phyloP scores from a whole-genome alignment of 1,284 basidiomycete species.

The Phellinidium pouzarii region DNA sequence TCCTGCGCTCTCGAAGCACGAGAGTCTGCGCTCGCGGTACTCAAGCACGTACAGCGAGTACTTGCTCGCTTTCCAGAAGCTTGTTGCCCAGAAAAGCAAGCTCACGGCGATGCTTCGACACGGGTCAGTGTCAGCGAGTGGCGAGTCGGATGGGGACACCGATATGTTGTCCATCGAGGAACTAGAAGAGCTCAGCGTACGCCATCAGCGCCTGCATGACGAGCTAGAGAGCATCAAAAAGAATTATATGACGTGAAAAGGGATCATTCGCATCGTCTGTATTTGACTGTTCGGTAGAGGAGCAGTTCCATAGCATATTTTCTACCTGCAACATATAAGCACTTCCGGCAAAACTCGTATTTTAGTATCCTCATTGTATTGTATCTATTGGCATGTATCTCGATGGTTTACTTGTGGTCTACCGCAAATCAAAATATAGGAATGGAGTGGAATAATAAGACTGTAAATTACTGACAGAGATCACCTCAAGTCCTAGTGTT shows the following conservation, averaged over 20 bases:
- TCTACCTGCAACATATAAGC: too few relatives aligned
- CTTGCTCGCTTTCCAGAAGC: conserved; percentile 36
- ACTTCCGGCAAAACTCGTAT: background rate
- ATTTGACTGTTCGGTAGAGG: too few relatives aligned
- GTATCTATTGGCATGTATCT: background rate
- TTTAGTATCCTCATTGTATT: background rate
- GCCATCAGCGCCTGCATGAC: conserved; percentile 17
- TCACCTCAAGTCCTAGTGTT: too few relatives aligned
- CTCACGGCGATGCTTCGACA: conserved; percentile 37
- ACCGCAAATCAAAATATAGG: too few relatives aligned
- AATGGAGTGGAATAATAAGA: too few relatives aligned
- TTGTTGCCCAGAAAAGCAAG: conserved; percentile 42
- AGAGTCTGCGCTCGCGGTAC: conserved; percentile 46
- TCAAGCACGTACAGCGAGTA: conserved; percentile 44
- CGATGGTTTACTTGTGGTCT: background rate
- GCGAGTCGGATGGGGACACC: conserved; percentile 31
- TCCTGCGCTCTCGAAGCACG: conserved; percentile 42
- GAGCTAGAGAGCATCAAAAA: conserved; percentile 18
- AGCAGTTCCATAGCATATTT: too few relatives aligned
- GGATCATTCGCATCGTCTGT: too few relatives aligned
- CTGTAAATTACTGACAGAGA: too few relatives aligned
- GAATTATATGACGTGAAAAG: conserved; percentile 3
- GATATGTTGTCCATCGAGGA: conserved; percentile 50
- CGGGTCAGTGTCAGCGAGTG: conserved; percentile 19
- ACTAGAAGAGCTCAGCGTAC: conserved; percentile 33